Base-by-base conservation (phyloP, 768 basidiomycete species). In the Chalciporus piperatus region DNA sequence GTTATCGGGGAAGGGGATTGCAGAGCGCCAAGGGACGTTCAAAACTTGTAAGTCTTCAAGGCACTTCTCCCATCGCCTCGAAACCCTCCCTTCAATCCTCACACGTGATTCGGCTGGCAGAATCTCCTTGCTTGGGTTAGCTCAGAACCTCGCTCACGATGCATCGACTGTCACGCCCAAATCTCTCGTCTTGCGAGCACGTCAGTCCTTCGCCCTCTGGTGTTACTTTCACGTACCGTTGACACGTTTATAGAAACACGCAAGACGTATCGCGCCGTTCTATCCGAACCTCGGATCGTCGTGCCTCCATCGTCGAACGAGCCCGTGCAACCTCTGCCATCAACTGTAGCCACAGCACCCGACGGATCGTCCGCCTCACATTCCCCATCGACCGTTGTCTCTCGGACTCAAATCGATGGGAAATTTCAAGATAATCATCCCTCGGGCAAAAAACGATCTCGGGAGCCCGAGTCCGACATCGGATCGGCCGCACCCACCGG, bases 231-330 rank as follows among this genome's bases (percentile, higher is more conserved):
- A 32, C 10, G 3, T 40, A 19, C 14, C 35, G 12, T 12, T n/a
- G 3, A 32, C 42, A 5, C 27, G 8, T n/a, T 41, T 39, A 19
- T 58, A 92, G 91, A 89, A 71, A 89, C 89, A 1, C 86, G 91
- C 28, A 82, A 80, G 62, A 91, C 89, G 5, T 91, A 88, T 59
- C 81, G 89, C 6, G 86, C 90, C 0, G 78, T 92, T 1, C 70
- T 92, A 19, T 91, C 89, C 3, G 87, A 89, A 61, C 88, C 90
- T 0, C 79, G 65, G 42, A 64, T 90, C 10, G 76, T 92, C 11
- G 65, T 89, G 2, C 84, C 85, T 3, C 38, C 47, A 37, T 23
- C 49, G 7, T 28, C 44, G 14, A 28, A 5, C 17, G 48, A 56
- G 37, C 39, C 38, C 1, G 10, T 20, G 33, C 49, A 44, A 27